Evolutionary conservation across 2,329 filamentous ascomycete species (phyloP).

Genomic region (Pezicula carpinea): DNA sequence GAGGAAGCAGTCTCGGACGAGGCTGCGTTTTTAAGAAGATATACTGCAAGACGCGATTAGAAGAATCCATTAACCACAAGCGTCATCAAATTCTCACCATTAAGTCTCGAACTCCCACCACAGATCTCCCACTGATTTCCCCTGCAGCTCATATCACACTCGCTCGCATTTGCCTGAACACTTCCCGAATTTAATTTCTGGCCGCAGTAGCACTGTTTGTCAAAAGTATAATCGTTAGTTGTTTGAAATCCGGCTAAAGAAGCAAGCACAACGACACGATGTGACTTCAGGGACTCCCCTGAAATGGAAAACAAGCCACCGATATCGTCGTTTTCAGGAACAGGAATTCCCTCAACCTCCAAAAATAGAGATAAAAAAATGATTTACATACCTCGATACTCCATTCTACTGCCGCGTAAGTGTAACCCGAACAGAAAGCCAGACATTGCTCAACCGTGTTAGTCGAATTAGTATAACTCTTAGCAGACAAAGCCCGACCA

Average conservation of each 20-base stretch:
- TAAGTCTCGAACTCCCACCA: conserved; percentile 4
- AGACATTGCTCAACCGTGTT: conserved; percentile 1
- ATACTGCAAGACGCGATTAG: not conserved
- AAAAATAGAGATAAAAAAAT: not conserved
- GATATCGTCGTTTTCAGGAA: not conserved
- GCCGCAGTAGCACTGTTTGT: not conserved
- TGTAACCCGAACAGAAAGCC: not conserved
- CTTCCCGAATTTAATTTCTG: not conserved
- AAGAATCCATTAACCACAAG: no score
- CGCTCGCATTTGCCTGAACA: not conserved
- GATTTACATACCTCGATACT: not conserved
- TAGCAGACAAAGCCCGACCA: conserved; percentile 3
- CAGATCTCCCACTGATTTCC: conserved; percentile 5
- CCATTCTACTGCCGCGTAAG: conserved; percentile 1
- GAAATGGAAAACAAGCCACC: no score
- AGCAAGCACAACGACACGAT: not conserved
- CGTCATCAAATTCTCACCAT: conserved; percentile 1
- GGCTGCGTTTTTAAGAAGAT: not conserved
- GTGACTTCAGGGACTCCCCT: no score
- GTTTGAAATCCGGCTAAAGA: not conserved
- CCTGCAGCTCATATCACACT: conserved; percentile 3
- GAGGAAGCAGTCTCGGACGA: not conserved
- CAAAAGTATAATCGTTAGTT: not conserved
- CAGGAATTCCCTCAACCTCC: not conserved
- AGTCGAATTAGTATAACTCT: not conserved